Base-by-base conservation (phyloP, 768 basidiomycete genomes). In the Tephrocybe rancida region DNA sequence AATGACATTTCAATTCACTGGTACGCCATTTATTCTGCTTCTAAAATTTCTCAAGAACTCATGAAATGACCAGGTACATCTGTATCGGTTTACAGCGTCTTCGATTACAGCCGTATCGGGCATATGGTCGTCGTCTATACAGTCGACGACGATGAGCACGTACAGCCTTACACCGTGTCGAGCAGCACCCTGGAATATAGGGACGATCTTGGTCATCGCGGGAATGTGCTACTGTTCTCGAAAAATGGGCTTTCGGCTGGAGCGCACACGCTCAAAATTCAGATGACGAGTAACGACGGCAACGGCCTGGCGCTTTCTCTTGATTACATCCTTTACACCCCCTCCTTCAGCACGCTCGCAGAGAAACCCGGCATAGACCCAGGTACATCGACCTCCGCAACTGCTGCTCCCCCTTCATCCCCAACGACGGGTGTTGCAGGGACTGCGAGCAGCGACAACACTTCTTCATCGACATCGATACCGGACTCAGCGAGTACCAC, bases 271-370 rank as follows among this genome's bases (percentile, higher is more conserved):
- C 54, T 55, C 19, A 18, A 44, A 37, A 44, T 55, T 16, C 27
- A 55, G 29, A 22, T 55, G 14, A 49, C 32, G 11, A 43, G 48
- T 21, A 44, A 27, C 21, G 43, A 35, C 32, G 22, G n/a, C 32
- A 48, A 35, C 32, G 22, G n/a, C 32, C 24, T 44, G 30, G 24
- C 44, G 11, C 38, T 55, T 11, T 29, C 14, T 1, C 38, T 55
- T 22, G 54, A 55, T 48, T 55, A 55, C n/a, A 22, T 55, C n/a
- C 34, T 44, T 16, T 55, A 55, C 35, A 35, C 46, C 24, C 54
- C 54, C 2, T 48, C 54, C 5, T 55, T 55, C 26, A 7, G 14
- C 5, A 44, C 38, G 3, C 44, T 55, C 19, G 54, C 54, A 3
- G 42, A 21, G 8, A 52, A 52, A 37, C 51, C 21, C 21, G 39